Conservation (phyloP, 1,139 yeast species). For the Magnusiomyces tetraspermus region DNA sequence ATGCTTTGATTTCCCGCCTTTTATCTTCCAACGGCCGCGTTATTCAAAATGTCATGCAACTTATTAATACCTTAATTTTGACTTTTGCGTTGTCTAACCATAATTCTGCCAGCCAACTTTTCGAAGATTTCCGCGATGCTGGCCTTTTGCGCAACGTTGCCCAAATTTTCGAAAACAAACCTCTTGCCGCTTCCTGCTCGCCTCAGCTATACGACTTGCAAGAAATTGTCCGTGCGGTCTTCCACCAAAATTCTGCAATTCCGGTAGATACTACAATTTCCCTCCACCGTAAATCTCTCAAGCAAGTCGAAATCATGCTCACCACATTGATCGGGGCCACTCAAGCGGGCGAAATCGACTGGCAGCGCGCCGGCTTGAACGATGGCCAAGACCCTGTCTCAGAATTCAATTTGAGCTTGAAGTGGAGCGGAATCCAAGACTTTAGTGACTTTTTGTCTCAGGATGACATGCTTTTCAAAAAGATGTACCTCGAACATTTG, state of each 20-base stretch:
- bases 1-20: slow-evolving; percentile 20
- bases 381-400: slow-evolving; percentile 20
- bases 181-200: slow-evolving; percentile 23
- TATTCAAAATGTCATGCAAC: slow-evolving; percentile 23
- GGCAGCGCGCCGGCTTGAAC: slow-evolving; percentile 25
- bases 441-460: slow-evolving; percentile 25
- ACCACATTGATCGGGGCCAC: slow-evolving; percentile 22
- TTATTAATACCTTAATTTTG: slow-evolving; percentile 21
- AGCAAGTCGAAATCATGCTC: slow-evolving; percentile 20
- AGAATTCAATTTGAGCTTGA: slow-evolving; percentile 21
- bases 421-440: slow-evolving; percentile 29
- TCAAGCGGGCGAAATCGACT: slow-evolving; percentile 19
- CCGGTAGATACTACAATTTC: slow-evolving; percentile 17
- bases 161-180: slow-evolving; percentile 22
- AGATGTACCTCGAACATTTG: slow-evolving; percentile 26
- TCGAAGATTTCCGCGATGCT: slow-evolving; percentile 21
- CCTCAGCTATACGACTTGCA: slow-evolving; percentile 26
- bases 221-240: slow-evolving; percentile 24
- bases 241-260: slow-evolving; percentile 19
- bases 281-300: slow-evolving; percentile 19
- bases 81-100: slow-evolving; percentile 20
- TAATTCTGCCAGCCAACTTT: slow-evolving; percentile 19
- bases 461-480: slow-evolving; percentile 22
- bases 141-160: slow-evolving; percentile 23
- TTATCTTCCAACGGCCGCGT: slow-evolving; percentile 20